These are phyloP conservation scores for Chenopodium suecicum DNA, from an alignment of 148 eudicot species.

Conservation along the genomic window DNA sequence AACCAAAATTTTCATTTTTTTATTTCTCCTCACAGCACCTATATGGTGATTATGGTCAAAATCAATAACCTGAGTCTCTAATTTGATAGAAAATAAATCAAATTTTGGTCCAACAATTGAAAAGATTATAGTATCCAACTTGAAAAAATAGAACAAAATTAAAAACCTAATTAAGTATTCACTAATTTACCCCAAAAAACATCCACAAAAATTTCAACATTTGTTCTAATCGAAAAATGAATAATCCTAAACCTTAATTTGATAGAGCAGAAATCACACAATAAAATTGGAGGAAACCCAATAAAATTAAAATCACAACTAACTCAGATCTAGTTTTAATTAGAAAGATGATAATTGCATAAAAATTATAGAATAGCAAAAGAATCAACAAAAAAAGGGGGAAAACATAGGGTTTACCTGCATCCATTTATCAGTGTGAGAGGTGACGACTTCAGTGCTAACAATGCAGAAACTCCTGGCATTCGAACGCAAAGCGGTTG, in stretches of 20 bases:
- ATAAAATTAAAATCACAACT: background rate
- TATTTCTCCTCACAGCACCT: background rate
- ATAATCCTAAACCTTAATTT: conserved; percentile 6
- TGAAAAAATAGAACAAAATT: background rate
- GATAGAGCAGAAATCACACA: background rate
- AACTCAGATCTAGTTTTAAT: background rate
- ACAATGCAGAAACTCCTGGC: conserved; percentile 43
- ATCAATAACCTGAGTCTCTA: conserved; percentile 11
- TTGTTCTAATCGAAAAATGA: background rate
- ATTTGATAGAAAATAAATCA: background rate
- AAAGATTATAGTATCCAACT: background rate
- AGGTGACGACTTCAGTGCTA: conserved; percentile 50
- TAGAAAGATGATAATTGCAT: background rate
- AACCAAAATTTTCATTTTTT: background rate
- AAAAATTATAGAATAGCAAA: too few relatives aligned
- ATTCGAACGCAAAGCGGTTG: conserved; percentile 31
- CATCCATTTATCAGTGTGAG: conserved; percentile 93
- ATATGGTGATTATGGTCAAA: background rate
- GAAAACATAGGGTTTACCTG: conserved; percentile 37
- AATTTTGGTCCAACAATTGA: too few relatives aligned
- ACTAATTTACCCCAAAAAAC: background rate
- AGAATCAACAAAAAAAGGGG: background rate
- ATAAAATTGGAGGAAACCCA: background rate
- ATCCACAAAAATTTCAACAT: background rate
- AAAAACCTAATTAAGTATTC: too few relatives aligned